phyloP scores from a whole-genome alignment of 176 grass and related monocot genomes.

The Lolium rigidum region DNA sequence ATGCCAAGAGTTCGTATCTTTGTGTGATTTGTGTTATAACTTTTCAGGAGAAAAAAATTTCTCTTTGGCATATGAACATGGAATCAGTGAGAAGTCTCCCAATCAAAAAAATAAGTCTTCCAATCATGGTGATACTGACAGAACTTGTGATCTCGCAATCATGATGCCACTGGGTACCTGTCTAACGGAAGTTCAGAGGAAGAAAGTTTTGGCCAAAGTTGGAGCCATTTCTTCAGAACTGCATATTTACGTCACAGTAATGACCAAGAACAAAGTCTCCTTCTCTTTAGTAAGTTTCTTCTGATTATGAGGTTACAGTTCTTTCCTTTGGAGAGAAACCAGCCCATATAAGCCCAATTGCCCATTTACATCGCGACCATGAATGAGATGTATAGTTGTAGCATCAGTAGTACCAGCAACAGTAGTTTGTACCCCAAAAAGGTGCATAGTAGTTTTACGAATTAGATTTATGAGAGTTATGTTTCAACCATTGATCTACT shows the following conservation, averaged over 20 bases:
- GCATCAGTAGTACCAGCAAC: background rate
- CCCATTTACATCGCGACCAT: background rate
- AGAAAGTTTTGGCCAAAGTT: background rate
- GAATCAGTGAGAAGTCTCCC: background rate
- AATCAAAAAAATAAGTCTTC: background rate
- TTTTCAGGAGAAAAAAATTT: constrained; percentile 13
- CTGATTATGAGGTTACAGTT: background rate
- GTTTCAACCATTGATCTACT: too few relatives aligned
- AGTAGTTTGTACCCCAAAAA: background rate
- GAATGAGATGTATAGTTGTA: background rate
- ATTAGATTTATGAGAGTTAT: too few relatives aligned
- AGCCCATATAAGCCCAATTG: background rate
- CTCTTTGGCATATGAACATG: background rate
- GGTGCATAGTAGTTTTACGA: too few relatives aligned
- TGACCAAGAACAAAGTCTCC: background rate
- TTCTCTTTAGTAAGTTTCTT: background rate
- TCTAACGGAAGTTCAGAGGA: background rate
- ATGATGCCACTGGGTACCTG: background rate
- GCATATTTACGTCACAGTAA: background rate
- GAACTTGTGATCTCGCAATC: background rate
- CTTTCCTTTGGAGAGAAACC: background rate
- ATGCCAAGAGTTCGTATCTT: background rate
- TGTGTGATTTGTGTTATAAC: background rate
- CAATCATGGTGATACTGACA: background rate
- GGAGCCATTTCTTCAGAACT: background rate